Percentiles rank a stretch among this genome's conserved stretches.
phyloP scores from a whole-genome alignment of 495 filamentous ascomycete species.

The Tuber umbilicatum region DNA sequence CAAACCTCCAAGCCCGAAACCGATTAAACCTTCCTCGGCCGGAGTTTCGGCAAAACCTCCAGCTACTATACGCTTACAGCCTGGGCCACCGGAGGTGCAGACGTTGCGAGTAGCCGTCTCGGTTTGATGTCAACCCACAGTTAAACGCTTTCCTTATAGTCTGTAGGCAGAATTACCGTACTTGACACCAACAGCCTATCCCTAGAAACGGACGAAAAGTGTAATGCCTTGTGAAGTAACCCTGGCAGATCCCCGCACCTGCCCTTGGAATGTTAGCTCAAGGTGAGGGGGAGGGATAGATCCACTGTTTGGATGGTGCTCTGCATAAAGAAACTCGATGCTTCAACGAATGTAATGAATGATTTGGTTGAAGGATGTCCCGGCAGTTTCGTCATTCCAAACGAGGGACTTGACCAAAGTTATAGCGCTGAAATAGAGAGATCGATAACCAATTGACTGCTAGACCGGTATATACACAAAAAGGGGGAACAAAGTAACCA shows the following conservation, averaged over 20 bases:
- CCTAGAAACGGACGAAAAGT: not conserved
- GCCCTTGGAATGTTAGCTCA: not conserved
- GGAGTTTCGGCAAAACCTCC: not conserved
- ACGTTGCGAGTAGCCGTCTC: not conserved
- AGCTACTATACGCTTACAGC: not conserved
- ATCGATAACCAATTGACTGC: not conserved
- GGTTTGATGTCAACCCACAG: not conserved
- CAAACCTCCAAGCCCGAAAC: not conserved
- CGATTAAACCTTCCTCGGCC: not conserved
- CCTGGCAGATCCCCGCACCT: not conserved
- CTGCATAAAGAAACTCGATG: not conserved
- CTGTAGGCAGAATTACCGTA: not conserved
- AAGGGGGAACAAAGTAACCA: not conserved
- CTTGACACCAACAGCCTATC: not conserved
- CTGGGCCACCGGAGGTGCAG: not conserved
- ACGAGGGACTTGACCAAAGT: not conserved
- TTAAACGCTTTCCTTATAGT: not conserved
- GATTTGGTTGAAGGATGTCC: not conserved
- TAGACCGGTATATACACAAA: not conserved
- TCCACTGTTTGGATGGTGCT: not conserved
- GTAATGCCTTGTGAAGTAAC: not conserved
- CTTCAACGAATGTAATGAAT: not conserved
- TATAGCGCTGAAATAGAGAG: not conserved
- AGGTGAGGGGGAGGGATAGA: not conserved
- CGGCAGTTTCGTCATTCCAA: not conserved